Base-by-base conservation (phyloP, 139 green algal genomes). In the Chlamydomonas sp. region DNA sequence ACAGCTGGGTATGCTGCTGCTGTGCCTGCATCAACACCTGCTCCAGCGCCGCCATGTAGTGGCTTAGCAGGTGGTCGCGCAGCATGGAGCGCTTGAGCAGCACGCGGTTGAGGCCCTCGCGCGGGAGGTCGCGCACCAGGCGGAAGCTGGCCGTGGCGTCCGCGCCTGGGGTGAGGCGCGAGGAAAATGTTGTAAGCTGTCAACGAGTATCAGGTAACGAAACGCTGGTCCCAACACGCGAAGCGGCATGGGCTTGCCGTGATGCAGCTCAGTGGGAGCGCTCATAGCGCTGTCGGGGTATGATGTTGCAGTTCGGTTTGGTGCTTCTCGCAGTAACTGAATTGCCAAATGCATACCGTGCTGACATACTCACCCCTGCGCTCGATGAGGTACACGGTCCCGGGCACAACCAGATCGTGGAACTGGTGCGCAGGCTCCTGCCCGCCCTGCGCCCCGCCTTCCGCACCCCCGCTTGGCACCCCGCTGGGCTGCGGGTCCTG, bases 11-110 rank as follows among this genome's bases (percentile, higher is more conserved):
- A 7, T n/a, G 18, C 71, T 76, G 71, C 71, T 76, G 71, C 71
- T 76, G 71, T 82, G 68, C 68, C 68, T 14, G 10, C 71, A 3
- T n/a, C 75, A 64, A 1, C 20, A 83, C 31, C 3, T 77, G 69
- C 62, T 78, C 67, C 69, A 91, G 62, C 14, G 77, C 88, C 2
- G 20, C 49, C 77, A 86, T 5, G 67, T 91, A 89, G 62, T 81
- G 63, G 49, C 69, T 83, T 9, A 91, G 71, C n/a, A 86, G 64
- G 63, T 91, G 88, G 71, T 91, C 88, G 0, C 77, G 68, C 60
- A 91, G 83, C 88, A 89, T 89, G 77, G 64, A 83, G 31, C 77
- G 77, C 67, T 91, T 88, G 8, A 91, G 17, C 60, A 91, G 57
- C 12, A 89, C 81, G 57, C 83, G 78, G 62, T 58, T 64, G 1